Conservation (phyloP, 805 yeast genomes). For the Hermanozyma aechmeae region DNA sequence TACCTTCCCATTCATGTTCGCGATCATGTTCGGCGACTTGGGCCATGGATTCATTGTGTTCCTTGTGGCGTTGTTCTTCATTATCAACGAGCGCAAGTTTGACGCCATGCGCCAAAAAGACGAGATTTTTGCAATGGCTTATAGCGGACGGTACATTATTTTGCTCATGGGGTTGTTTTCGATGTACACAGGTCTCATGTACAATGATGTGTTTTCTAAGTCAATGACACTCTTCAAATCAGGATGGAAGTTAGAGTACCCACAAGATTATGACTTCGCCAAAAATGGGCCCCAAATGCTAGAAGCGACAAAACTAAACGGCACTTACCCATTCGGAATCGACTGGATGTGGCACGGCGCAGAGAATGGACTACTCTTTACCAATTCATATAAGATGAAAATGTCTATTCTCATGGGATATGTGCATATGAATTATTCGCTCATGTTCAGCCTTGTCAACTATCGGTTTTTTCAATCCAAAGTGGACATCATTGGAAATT, state of each 20-base stretch:
- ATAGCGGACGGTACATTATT: slow-evolving; percentile 58
- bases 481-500: slow-evolving; percentile 64
- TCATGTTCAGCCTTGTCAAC: slow-evolving; percentile 58
- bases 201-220: slow-evolving; percentile 65
- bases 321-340: slow-evolving; percentile 51
- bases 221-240: slow-evolving; percentile 58
- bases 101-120: slow-evolving; percentile 49
- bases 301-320: slow-evolving; percentile 31
- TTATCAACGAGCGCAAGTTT: slow-evolving; percentile 44
- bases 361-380: slow-evolving; percentile 58
- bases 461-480: slow-evolving; percentile 45
- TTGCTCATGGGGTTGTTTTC: slow-evolving; percentile 65
- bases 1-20: slow-evolving; percentile 76
- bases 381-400: slow-evolving; percentile 73
- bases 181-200: slow-evolving; percentile 64
- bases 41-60: slow-evolving; percentile 66
- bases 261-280: slow-evolving; percentile 33
- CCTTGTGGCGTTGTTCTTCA: slow-evolving; percentile 45
- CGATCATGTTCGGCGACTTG: slow-evolving; percentile 76
- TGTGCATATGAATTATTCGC: slow-evolving; percentile 66
- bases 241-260: slow-evolving; percentile 56
- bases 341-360: slow-evolving; percentile 80
- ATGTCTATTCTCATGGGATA: slow-evolving; percentile 69
- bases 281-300: slow-evolving; percentile 25
- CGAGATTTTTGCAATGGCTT: slow-evolving; percentile 75